Evolutionary conservation across 495 filamentous ascomycete genomes (phyloP).

Genomic region (Lindgomyces ingoldianus): DNA sequence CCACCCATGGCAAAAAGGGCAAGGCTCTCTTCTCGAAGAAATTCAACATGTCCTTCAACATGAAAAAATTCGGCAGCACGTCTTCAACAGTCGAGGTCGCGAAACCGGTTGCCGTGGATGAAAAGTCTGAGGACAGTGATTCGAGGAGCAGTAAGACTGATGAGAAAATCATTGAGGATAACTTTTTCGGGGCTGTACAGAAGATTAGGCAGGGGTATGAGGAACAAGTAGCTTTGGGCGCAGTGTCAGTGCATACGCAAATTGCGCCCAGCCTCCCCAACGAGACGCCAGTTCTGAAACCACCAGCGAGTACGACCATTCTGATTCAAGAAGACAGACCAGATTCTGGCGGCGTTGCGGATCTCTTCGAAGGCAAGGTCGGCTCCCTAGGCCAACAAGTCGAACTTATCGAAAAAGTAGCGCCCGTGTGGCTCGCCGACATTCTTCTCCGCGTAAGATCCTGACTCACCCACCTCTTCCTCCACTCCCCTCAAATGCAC

Average conservation of each 20-base stretch:
- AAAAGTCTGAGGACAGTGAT: conserved; percentile 80
- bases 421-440: conserved; percentile 89
- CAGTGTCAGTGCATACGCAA: conserved; percentile 50
- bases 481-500: neutral
- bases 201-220: conserved; percentile 77
- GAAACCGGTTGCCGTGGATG: conserved; percentile 75
- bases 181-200: conserved; percentile 77
- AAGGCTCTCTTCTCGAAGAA: conserved; percentile 79
- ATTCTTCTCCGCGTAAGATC: conserved; percentile 69
- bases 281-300: conserved; percentile 83
- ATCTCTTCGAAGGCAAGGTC: conserved; percentile 87
- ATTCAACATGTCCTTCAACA: conserved; percentile 77
- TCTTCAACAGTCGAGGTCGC: conserved; percentile 65
- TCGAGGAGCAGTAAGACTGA: conserved; percentile 59
- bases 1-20: conserved; percentile 71
- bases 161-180: conserved; percentile 83
- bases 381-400: conserved; percentile 73
- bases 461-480: neutral
- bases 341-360: conserved; percentile 83
- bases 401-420: conserved; percentile 78
- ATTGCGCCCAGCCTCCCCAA: conserved; percentile 76
- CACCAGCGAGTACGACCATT: conserved; percentile 76
- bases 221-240: conserved; percentile 60
- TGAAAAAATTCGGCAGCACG: conserved; percentile 75
- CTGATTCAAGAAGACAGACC: conserved; percentile 93